Base-by-base conservation (phyloP, 805 yeast genomes). In the Suhomyces pyralidae region DNA sequence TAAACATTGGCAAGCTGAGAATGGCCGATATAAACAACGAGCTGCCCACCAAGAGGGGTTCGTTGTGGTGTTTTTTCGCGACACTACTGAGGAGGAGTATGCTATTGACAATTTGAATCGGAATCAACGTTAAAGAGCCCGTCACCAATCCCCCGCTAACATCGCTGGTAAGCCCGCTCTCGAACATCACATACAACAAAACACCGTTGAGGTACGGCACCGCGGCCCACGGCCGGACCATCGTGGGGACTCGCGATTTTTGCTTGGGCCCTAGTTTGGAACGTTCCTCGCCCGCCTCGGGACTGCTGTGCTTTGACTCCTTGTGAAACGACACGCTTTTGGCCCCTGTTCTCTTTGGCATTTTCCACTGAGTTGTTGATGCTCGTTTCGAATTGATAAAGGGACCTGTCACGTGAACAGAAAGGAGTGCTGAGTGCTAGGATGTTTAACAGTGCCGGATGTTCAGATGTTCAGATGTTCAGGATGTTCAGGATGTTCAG, bases 1-100 rank as follows among this genome's bases (percentile, higher is more conserved):
- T 52, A 54, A 73, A 76, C n/a, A 74, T 51, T 2, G 77, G 79
- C 1, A 70, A 38, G 6, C 81, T 61, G n/a, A 74, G 57, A 3
- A 70, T 24, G 1, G 73, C 26, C 2, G 80, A 64, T 2, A 76
- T 50, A 6, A 71, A 48, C 1, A 69, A 26, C 14, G 74, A 55
- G 20, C 73, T 63, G 3, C 30, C 54, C 17, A 62, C 51, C 32
- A 59, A 55, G 12, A 51, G 30, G 19, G 57, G 45, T 26, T 49
- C 53, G 40, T 51, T 57, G 17, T 50, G 26, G 38, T 36, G 45
- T n/a, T 47, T 48, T 22, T 46, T 51, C 19, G 48, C 42, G 26
- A 4, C 40, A 8, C 40, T 45, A 30, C 38, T 34, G 8, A 48
- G 45, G 10, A 58, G 49, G 17, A 55, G 19, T 34, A 38, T 46